A percentile compares a stretch with the other conserved stretches of the same genome.
phyloP scores from a whole-genome alignment of 2,329 filamentous ascomycete genomes.

The Emergomyces orientalis region DNA sequence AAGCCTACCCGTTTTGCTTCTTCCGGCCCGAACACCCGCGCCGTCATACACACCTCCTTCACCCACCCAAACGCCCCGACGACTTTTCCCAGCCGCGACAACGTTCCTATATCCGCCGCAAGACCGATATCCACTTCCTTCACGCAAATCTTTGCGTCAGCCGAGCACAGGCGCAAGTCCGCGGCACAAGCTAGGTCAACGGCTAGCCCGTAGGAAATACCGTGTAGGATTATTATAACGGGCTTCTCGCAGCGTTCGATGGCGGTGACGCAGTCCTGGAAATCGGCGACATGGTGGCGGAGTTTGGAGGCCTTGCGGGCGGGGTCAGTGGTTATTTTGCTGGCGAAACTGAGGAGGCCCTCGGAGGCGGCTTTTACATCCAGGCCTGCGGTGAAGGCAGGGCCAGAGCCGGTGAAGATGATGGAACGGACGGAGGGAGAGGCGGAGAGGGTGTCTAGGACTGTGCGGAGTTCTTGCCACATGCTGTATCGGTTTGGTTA shows the following conservation, averaged over 20 bases:
- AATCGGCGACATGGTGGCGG: constrained; percentile 62
- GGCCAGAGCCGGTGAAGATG: constrained; percentile 70
- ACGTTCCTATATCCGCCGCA: constrained; percentile 41
- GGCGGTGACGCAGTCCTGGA: constrained; percentile 67
- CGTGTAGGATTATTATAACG: constrained; percentile 74
- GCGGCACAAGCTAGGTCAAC: constrained; percentile 51
- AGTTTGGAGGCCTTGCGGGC: constrained; percentile 55
- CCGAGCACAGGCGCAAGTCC: constrained; percentile 35
- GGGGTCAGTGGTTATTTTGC: constrained; percentile 40
- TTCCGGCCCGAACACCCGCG: constrained; percentile 35
- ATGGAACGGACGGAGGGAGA: constrained; percentile 67
- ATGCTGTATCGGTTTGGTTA: constrained; percentile 43
- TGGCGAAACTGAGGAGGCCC: constrained; percentile 35
- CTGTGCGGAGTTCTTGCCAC: constrained; percentile 68
- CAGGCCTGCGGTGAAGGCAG: constrained; percentile 78
- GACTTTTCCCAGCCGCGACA: constrained; percentile 40
- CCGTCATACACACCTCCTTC: constrained; percentile 41
- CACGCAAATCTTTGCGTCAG: constrained; percentile 32
- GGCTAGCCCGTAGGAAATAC: constrained; percentile 65
- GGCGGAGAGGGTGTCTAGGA: constrained; percentile 63
- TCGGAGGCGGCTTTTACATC: constrained; percentile 65
- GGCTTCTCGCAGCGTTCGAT: constrained; percentile 87
- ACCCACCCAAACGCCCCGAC: constrained; percentile 40
- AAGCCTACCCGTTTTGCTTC: constrained; percentile 39
- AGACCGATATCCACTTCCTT: constrained; percentile 44